These are phyloP conservation scores for Talaromyces sp. DNA, from an alignment of 2,329 filamentous ascomycete species.

Conservation along the genomic window DNA sequence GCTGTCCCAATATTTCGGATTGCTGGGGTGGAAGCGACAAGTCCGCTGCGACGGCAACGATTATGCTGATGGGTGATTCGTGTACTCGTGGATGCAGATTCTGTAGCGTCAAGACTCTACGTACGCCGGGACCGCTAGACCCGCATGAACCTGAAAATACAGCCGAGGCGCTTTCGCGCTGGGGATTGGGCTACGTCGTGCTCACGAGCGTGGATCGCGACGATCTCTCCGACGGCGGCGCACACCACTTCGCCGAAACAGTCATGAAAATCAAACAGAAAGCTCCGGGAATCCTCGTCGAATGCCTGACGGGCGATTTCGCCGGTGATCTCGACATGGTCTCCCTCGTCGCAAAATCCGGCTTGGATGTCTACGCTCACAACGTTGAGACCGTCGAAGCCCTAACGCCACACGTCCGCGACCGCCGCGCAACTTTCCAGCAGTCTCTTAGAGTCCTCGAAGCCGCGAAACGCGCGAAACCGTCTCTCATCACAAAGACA, in stretches of 20 bases:
- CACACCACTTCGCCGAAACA: conserved; percentile 86
- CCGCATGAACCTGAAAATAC: conserved; percentile 96
- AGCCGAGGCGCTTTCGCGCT: conserved; percentile 84
- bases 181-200: conserved; percentile 95
- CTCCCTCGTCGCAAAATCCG: conserved; percentile 74
- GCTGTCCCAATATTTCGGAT: conserved; percentile 95
- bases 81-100: conserved; percentile 96
- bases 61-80: conserved; percentile 99
- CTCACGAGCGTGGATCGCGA: conserved; percentile 92
- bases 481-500: conserved; percentile 92
- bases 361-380: conserved; percentile 93
- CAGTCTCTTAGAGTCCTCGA: conserved; percentile 78
- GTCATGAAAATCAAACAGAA: conserved; percentile 90
- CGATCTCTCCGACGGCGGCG: conserved; percentile 84
- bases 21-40: conserved; percentile 94
- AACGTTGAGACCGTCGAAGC: conserved; percentile 95
- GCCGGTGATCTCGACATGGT: conserved; percentile 84
- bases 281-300: conserved; percentile 45
- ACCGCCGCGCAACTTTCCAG: conserved; percentile 82
- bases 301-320: conserved; percentile 71
- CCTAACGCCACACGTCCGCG: conserved; percentile 83
- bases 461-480: conserved; percentile 73
- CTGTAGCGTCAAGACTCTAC: conserved; percentile 90
- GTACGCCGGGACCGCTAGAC: conserved; percentile 74
- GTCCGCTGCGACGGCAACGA: conserved; percentile 88